Percentiles rank a stretch among this genome's conserved stretches.
Evolutionary conservation across 306 rosid species (phyloP).

Genomic region (Phaseolus lunatus): DNA sequence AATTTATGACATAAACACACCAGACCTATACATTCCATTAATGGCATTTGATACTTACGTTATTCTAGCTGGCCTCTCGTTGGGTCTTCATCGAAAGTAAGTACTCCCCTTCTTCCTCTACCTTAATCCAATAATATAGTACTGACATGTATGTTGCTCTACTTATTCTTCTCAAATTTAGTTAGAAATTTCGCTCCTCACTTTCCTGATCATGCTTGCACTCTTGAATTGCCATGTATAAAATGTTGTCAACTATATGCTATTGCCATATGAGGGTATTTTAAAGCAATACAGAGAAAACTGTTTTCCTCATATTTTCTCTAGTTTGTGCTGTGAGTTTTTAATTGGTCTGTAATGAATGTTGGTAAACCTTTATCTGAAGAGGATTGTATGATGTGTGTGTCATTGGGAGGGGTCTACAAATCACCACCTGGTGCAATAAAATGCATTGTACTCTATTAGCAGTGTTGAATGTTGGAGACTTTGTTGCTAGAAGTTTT

Average conservation of each 20-base stretch:
- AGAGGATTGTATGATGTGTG: slow-evolving; percentile 16
- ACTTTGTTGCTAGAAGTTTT: slow-evolving; percentile 5
- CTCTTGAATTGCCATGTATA: not conserved
- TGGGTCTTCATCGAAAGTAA: slow-evolving; percentile 93
- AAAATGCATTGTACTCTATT: not conserved
- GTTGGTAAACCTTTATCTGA: not conserved
- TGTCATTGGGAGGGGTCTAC: not conserved
- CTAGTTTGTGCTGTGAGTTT: not conserved
- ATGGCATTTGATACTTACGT: slow-evolving; percentile 98
- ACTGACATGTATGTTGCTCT: not conserved
- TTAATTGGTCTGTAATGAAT: slow-evolving; percentile 27
- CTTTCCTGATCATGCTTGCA: not conserved
- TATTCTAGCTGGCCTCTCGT: slow-evolving; percentile 92
- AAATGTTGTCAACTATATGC: not conserved
- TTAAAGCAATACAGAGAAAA: not conserved
- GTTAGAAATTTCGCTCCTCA: slow-evolving; percentile 9
- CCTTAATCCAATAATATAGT: not conserved
- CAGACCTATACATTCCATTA: slow-evolving; percentile 91
- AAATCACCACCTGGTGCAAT: not conserved
- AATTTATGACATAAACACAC: slow-evolving; percentile 93
- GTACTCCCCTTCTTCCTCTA: slow-evolving; percentile 40
- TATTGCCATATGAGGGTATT: not conserved
- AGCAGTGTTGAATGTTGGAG: not conserved
- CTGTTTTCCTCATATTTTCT: slow-evolving; percentile 1
- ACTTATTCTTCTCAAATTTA: slow-evolving; percentile 16